A percentile compares a stretch with the other conserved stretches of the same genome.
phyloP scores from a whole-genome alignment of 108 stramenopile genomes.

The Cyclostephanos invisitatus region DNA sequence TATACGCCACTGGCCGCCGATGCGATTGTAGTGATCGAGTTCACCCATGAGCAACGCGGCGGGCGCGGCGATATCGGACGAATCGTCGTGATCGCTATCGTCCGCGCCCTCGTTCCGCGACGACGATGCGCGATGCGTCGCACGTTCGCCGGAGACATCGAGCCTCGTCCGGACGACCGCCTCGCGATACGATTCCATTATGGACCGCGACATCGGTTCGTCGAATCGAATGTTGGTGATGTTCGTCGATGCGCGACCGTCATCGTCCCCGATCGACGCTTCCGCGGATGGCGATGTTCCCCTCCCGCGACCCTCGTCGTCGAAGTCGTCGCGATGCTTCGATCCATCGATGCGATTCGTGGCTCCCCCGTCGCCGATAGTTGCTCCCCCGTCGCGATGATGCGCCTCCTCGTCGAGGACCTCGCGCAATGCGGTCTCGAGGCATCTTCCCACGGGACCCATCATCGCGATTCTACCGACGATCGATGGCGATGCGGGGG shows the following conservation, averaged over 20 bases:
- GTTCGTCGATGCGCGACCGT: background rate
- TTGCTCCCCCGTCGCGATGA: background rate
- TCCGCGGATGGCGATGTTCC: background rate
- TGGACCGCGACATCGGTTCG: conserved; percentile 23
- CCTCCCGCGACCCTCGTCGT: background rate
- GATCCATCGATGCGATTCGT: background rate
- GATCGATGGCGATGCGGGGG: conserved; percentile 25
- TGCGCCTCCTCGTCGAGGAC: conserved; percentile 23
- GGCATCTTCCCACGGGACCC: conserved; percentile 41
- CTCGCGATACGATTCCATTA: conserved; percentile 36
- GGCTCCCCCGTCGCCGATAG: background rate
- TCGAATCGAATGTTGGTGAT: conserved; percentile 9
- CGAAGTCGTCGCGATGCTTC: background rate
- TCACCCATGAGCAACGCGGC: conserved; percentile 44
- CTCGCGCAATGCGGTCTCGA: conserved; percentile 41
- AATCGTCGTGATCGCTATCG: background rate
- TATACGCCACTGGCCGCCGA: conserved; percentile 49
- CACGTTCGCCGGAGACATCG: conserved; percentile 19
- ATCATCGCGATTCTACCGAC: conserved; percentile 33
- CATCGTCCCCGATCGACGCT: too few relatives aligned
- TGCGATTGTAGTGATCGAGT: conserved; percentile 46
- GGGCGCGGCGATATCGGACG: conserved; percentile 16
- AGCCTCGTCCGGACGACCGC: conserved; percentile 30
- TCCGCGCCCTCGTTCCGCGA: too few relatives aligned
- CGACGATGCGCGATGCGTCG: background rate